Percentiles rank a stretch among this genome's conserved stretches.
Conservation (phyloP, 2,329 filamentous ascomycete genomes). For the Fusarium verrucosum region DNA sequence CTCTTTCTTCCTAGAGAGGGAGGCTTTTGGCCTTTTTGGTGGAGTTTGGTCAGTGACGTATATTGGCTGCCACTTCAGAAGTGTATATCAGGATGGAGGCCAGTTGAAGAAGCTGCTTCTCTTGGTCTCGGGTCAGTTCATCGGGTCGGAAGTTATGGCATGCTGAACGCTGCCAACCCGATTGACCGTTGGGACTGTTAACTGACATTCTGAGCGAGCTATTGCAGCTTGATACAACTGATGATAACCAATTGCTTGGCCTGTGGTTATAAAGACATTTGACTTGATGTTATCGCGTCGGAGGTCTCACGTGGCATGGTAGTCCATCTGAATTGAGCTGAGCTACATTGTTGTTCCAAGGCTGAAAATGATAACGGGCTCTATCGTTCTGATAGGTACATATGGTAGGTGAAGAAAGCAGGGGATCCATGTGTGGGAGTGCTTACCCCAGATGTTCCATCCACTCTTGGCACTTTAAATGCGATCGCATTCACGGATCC, state of each 20-base stretch:
- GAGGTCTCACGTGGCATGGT: neutral
- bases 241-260: too few species aligned
- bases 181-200: neutral
- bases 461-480: neutral
- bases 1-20: too few species aligned
- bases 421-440: neutral
- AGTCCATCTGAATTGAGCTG: neutral
- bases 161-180: neutral
- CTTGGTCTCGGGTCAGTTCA: neutral
- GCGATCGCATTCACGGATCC: slow-evolving; percentile 2
- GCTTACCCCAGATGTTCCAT: neutral
- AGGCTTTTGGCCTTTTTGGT: neutral
- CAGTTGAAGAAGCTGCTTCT: accelerated
- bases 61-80: neutral
- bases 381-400: too few species aligned
- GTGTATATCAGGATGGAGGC: accelerated
- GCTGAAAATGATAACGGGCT: too few species aligned
- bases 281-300: neutral
- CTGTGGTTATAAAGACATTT: neutral
- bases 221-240: neutral
- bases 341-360: neutral
- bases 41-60: neutral
- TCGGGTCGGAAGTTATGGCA: neutral
- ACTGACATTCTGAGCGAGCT: neutral
- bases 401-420: neutral